phyloP scores from a whole-genome alignment of 768 basidiomycete species.

The Hydnum rufescens region DNA sequence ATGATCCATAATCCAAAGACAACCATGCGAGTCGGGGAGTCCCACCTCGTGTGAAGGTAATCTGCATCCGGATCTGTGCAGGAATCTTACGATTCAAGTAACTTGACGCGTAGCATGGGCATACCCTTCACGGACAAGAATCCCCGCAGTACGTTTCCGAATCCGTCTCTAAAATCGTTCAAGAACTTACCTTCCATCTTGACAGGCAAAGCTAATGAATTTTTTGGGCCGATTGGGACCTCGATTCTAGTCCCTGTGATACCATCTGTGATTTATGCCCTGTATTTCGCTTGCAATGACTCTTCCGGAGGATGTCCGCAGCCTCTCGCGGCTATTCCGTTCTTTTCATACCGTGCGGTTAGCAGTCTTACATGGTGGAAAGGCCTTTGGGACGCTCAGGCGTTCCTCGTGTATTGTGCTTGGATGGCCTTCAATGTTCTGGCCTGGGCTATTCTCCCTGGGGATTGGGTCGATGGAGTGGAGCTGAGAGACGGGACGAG shows the following conservation, averaged over 20 bases:
- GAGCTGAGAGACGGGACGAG: conserved; percentile 53
- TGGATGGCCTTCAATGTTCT: conserved; percentile 85
- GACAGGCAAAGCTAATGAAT: conserved; percentile 4
- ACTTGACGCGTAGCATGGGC: not conserved
- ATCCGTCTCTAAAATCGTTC: not conserved
- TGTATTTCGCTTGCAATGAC: conserved; percentile 66
- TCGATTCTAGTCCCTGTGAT: conserved; percentile 39
- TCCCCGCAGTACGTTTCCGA: not conserved
- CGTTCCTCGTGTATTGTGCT: conserved; percentile 49
- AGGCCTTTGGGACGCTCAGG: conserved; percentile 66
- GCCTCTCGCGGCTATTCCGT: conserved; percentile 20
- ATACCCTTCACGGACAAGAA: not conserved
- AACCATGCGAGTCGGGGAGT: too few relatives aligned
- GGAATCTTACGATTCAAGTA: too few relatives aligned
- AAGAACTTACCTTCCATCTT: not conserved
- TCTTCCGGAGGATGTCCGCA: conserved; percentile 50
- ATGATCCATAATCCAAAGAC: conserved; percentile 83
- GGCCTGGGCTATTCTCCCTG: conserved; percentile 63
- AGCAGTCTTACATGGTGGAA: conserved; percentile 42
- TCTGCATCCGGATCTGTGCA: too few relatives aligned
- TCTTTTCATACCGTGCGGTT: conserved; percentile 28
- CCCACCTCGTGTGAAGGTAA: too few relatives aligned
- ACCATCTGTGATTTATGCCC: conserved; percentile 47
- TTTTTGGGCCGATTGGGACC: conserved; percentile 15
- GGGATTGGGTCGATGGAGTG: conserved; percentile 49